phyloP scores from a whole-genome alignment of 1,139 yeast genomes.

The Suhomyces bolitotheri region DNA sequence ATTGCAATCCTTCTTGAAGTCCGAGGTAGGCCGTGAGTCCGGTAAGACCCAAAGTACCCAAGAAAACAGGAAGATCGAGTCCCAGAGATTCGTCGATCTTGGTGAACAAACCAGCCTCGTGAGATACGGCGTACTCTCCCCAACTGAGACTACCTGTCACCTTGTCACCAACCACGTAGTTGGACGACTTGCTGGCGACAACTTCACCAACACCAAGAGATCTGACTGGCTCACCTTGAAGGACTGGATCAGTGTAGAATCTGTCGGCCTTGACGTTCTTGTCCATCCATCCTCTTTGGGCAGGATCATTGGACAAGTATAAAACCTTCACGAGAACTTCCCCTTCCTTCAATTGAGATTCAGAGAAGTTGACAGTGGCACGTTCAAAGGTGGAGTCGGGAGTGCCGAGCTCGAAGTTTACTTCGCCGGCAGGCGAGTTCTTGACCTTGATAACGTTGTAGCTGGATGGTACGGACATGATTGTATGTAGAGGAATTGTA shows the following conservation, averaged over 20 bases:
- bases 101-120: conserved; percentile 22
- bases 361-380: conserved; percentile 2
- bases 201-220: conserved; percentile 26
- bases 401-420: conserved; percentile 3
- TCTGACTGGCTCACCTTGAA: conserved; percentile 22
- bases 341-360: conserved; percentile 17
- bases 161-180: conserved; percentile 23
- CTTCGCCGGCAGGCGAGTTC: conserved; percentile 2
- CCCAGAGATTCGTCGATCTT: conserved; percentile 26
- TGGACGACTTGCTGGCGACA: conserved; percentile 23
- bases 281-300: conserved; percentile 30
- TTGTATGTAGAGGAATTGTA: neutral
- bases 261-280: conserved; percentile 21
- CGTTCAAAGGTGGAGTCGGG: conserved; percentile 13
- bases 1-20: conserved; percentile 43
- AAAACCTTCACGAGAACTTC: conserved; percentile 22
- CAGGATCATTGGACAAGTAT: conserved; percentile 31
- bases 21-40: conserved; percentile 67
- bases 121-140: conserved; percentile 31
- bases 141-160: conserved; percentile 29
- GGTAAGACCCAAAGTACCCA: conserved; percentile 49
- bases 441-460: conserved; percentile 3
- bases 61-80: conserved; percentile 31
- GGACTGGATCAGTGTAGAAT: conserved; percentile 23
- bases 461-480: conserved; percentile 9